Evolutionary conservation across 1,284 basidiomycete species (phyloP).

Genomic region (Ustanciosporium gigantosporum): DNA sequence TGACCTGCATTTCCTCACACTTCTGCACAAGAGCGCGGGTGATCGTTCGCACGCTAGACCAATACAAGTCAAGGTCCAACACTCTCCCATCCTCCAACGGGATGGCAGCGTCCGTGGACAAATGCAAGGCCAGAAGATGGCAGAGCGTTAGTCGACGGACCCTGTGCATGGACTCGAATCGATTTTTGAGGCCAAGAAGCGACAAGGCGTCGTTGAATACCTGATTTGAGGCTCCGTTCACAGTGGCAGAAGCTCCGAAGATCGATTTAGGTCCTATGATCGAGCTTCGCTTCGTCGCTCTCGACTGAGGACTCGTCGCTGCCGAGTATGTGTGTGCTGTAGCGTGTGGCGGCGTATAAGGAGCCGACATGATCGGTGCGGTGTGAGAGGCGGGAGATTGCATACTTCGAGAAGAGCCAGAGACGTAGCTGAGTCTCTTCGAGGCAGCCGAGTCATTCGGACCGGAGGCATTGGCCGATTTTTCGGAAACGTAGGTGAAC

Average conservation of each 20-base stretch:
- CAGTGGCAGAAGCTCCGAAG: slow-evolving; percentile 4
- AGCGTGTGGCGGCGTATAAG: slow-evolving; percentile 15
- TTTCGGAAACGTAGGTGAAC: slow-evolving; percentile 33
- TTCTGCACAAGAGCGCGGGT: not conserved
- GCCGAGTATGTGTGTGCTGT: slow-evolving; percentile 26
- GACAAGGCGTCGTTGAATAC: slow-evolving; percentile 45
- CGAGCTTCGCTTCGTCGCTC: slow-evolving; percentile 24
- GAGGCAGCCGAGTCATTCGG: slow-evolving; percentile 46
- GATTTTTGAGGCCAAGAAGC: slow-evolving; percentile 40
- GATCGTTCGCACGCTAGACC: not conserved
- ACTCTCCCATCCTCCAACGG: not conserved
- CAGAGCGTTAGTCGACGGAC: slow-evolving; percentile 36
- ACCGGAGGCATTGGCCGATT: slow-evolving; percentile 7
- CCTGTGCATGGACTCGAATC: slow-evolving; percentile 52
- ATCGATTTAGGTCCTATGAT: slow-evolving; percentile 32
- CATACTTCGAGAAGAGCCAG: slow-evolving; percentile 35
- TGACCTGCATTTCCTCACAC: not conserved
- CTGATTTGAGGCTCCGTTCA: not conserved
- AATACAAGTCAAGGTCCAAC: not conserved
- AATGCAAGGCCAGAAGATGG: slow-evolving; percentile 43
- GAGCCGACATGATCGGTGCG: slow-evolving; percentile 15
- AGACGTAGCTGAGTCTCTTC: slow-evolving; percentile 47
- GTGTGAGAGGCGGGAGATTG: too few relatives aligned
- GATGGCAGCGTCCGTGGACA: not conserved
- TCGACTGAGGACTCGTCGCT: slow-evolving; percentile 31